These are phyloP conservation scores for Mytilinidion resinicola DNA, from an alignment of 495 filamentous ascomycete genomes.

Conservation along the genomic window DNA sequence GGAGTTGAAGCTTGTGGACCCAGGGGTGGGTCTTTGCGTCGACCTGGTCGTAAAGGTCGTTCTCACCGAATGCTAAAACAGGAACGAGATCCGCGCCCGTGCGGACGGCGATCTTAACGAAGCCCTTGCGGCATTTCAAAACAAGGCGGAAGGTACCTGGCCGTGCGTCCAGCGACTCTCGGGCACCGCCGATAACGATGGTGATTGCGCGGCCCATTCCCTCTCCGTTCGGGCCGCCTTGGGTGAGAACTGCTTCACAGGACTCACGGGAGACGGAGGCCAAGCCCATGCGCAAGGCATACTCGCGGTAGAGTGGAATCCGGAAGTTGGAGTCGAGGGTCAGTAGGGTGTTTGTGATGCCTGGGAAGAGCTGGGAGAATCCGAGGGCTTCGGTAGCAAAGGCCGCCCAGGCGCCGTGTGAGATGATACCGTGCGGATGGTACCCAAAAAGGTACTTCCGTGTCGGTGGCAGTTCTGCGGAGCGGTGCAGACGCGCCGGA, in stretches of 20 bases:
- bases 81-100: conserved; percentile 89
- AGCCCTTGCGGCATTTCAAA: conserved; percentile 77
- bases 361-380: conserved; percentile 84
- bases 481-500: conserved; percentile 80
- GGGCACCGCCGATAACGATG: conserved; percentile 88
- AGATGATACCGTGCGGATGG: conserved; percentile 95
- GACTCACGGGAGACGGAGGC: conserved; percentile 85
- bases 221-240: conserved; percentile 68
- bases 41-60: conserved; percentile 89
- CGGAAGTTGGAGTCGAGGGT: conserved; percentile 93
- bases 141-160: conserved; percentile 70
- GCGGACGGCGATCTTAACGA: conserved; percentile 85
- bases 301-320: conserved; percentile 90
- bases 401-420: conserved; percentile 86
- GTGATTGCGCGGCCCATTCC: conserved; percentile 96
- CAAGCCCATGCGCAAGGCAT: conserved; percentile 76
- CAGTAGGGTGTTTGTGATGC: conserved; percentile 88
- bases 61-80: conserved; percentile 88
- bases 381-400: conserved; percentile 89
- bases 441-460: conserved; percentile 98
- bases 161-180: conserved; percentile 81
- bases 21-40: conserved; percentile 60
- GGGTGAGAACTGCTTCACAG: conserved; percentile 76
- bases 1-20: conserved; percentile 70
- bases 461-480: conserved; percentile 66